Evolutionary conservation across 129 eudicot genomes (phyloP).

Genomic region (Silybum marianum): DNA sequence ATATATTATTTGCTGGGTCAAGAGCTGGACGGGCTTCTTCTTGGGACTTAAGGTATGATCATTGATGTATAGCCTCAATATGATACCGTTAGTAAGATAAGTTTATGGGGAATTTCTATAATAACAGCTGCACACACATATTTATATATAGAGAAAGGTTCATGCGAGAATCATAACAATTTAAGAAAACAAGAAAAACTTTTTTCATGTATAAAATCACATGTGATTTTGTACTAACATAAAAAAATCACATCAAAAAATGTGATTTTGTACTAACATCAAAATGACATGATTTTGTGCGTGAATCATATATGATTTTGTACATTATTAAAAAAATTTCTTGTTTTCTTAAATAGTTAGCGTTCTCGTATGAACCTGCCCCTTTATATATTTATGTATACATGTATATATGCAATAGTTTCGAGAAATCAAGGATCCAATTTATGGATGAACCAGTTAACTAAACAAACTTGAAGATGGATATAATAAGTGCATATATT

Average conservation of each 20-base stretch:
- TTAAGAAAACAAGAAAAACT: too few species aligned
- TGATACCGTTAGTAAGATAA: neutral
- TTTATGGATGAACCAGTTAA: neutral
- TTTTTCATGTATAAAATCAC: too few species aligned
- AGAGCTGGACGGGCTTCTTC: conserved; percentile 68
- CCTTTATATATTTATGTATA: too few species aligned
- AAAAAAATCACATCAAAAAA: too few species aligned
- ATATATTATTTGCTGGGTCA: conserved; percentile 68
- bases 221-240: too few species aligned
- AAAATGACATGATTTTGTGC: too few species aligned
- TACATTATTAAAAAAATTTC: too few species aligned
- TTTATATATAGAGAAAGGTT: neutral
- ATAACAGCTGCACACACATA: neutral
- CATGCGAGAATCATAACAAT: too few species aligned
- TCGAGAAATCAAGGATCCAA: conserved; percentile 4
- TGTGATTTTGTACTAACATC: too few species aligned
- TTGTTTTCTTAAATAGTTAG: too few species aligned
- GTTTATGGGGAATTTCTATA: neutral
- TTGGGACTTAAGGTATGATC: conserved; percentile 83
- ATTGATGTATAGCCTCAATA: neutral
- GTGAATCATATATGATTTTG: too few species aligned
- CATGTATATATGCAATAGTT: neutral
- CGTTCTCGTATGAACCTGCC: too few species aligned
- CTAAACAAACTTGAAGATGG: neutral
- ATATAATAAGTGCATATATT: neutral